These are phyloP conservation scores for Talaromyces albobiverticillius DNA, from an alignment of 2,329 filamentous ascomycete genomes.

Conservation along the genomic window DNA sequence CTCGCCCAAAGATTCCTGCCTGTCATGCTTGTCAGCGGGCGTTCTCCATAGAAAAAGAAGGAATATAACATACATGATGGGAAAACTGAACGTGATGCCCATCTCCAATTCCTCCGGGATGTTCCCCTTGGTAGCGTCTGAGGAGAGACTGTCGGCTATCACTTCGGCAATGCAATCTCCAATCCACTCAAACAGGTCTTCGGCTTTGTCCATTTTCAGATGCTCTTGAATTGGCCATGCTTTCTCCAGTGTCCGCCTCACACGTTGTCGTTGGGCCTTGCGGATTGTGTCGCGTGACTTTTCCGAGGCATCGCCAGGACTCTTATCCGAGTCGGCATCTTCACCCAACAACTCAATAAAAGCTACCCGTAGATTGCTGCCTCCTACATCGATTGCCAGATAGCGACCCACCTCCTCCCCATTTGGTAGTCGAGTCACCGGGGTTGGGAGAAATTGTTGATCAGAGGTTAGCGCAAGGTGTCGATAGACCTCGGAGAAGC, in stretches of 20 bases:
- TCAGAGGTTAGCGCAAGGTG: constrained; percentile 44
- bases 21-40: constrained; percentile 18
- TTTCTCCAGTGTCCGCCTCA: constrained; percentile 47
- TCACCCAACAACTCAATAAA: constrained; percentile 54
- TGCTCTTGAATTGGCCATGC: constrained; percentile 56
- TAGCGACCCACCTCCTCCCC: constrained; percentile 55
- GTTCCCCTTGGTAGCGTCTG: constrained; percentile 36
- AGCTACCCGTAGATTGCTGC: constrained; percentile 55
- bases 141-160: constrained; percentile 53
- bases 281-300: constrained; percentile 43
- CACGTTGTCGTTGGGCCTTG: constrained; percentile 47
- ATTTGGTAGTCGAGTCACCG: constrained; percentile 46
- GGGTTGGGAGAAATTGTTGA: constrained; percentile 48
- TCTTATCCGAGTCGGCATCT: constrained; percentile 33
- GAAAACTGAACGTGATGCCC: constrained; percentile 51
- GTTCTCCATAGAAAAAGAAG: background rate
- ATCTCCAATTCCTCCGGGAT: constrained; percentile 46
- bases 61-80: constrained; percentile 42
- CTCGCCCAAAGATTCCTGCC: constrained; percentile 53
- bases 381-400: constrained; percentile 57
- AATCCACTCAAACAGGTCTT: constrained; percentile 78
- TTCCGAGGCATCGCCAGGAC: constrained; percentile 29
- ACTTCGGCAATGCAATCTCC: constrained; percentile 73
- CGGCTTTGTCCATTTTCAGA: constrained; percentile 63
- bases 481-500: constrained; percentile 44